These are phyloP conservation scores for Triangularia verruculosa DNA, from an alignment of 2,329 filamentous ascomycete genomes.

Conservation along the genomic window DNA sequence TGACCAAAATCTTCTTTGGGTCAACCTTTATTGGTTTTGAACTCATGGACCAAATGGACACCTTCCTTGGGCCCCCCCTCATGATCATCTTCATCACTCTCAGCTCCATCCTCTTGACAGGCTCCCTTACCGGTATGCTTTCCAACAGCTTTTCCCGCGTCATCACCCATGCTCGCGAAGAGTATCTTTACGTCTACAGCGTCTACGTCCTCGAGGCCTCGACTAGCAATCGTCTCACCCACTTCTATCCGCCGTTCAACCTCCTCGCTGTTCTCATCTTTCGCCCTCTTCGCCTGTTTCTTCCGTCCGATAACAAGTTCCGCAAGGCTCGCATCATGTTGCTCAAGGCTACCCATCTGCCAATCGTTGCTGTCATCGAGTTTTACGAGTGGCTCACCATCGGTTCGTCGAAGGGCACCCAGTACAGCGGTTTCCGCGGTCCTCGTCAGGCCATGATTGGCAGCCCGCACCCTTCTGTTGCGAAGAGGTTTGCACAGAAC, in stretches of 20 bases:
- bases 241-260: constrained; percentile 71
- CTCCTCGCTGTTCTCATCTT: constrained; percentile 69
- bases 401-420: constrained; percentile 33
- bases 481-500: constrained; percentile 13
- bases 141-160: constrained; percentile 70
- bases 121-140: constrained; percentile 73
- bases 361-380: constrained; percentile 67
- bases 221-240: constrained; percentile 65
- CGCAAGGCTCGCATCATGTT: constrained; percentile 59
- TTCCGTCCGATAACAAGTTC: constrained; percentile 61
- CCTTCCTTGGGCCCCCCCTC: constrained; percentile 56
- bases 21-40: constrained; percentile 73
- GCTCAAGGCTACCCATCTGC: constrained; percentile 62
- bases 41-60: constrained; percentile 59
- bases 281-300: constrained; percentile 67
- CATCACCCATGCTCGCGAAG: constrained; percentile 64
- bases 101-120: constrained; percentile 75
- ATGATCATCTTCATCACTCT: constrained; percentile 74
- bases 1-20: constrained; percentile 80
- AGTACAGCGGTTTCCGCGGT: constrained; percentile 49
- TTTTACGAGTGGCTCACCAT: constrained; percentile 56
- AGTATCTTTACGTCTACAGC: constrained; percentile 75
- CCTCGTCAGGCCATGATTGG: constrained; percentile 33
- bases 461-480: constrained; percentile 32
- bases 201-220: constrained; percentile 64